These are phyloP conservation scores for Globisporangium cylindrosporum DNA, from an alignment of 352 stramenopile genomes.

Conservation along the genomic window DNA sequence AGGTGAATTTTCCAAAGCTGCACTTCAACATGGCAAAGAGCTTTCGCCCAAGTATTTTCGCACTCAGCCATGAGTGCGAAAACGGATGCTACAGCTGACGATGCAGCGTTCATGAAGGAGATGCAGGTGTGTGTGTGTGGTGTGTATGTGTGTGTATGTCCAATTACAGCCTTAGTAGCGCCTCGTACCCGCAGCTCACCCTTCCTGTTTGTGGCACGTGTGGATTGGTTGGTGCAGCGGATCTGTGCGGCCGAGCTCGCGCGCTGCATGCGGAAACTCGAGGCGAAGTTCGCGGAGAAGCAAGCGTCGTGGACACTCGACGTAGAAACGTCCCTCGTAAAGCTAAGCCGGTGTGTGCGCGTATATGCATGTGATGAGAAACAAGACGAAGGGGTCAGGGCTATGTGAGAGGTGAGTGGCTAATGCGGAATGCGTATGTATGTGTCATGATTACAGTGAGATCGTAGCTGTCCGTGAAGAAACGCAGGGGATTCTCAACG, in stretches of 20 bases:
- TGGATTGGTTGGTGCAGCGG: conserved; percentile 1
- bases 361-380: background rate
- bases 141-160: background rate
- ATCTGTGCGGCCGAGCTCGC: conserved; percentile 20
- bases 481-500: conserved; percentile 4
- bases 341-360: background rate
- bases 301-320: conserved; percentile 6
- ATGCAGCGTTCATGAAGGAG: conserved; percentile 13
- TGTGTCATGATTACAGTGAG: conserved; percentile 1
- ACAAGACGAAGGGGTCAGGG: background rate
- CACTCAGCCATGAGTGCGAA: background rate
- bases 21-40: background rate
- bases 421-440: background rate
- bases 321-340: background rate
- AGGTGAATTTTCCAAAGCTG: background rate
- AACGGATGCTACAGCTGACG: background rate
- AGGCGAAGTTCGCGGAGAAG: conserved; percentile 7
- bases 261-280: conserved; percentile 15
- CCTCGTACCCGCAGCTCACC: background rate
- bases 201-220: background rate
- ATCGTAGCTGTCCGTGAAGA: conserved; percentile 12
- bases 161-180: background rate
- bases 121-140: conserved; percentile 7
- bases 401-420: background rate
- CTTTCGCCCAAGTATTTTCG: background rate